These are phyloP conservation scores for Allomyces javanicus DNA, from an alignment of 192 early-diverging fungal species.

Conservation along the genomic window DNA sequence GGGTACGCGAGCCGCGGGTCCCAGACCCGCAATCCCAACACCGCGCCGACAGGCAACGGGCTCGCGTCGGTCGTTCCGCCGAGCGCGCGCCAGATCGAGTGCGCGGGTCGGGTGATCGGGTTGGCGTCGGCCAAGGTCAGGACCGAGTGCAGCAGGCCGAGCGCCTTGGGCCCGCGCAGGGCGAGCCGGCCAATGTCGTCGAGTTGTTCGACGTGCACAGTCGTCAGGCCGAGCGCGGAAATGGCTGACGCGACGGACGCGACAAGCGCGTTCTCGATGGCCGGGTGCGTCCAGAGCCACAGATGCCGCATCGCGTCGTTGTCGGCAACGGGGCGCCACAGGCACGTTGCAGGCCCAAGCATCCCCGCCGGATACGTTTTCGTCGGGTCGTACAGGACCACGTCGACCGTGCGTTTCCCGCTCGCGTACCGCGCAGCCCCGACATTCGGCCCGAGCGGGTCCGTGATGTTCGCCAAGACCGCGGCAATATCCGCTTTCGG, in stretches of 20 bases:
- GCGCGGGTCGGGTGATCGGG: not conserved
- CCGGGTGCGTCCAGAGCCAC: not conserved
- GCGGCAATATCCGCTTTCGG: not conserved
- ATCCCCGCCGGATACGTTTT: not conserved
- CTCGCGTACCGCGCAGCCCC: not conserved
- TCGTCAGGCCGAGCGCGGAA: not conserved
- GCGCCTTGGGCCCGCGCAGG: not conserved
- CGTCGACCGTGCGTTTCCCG: not conserved
- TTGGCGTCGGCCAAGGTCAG: not conserved
- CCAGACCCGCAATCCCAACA: not conserved
- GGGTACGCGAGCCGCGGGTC: not conserved
- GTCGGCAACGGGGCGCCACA: not conserved
- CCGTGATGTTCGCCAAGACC: not conserved
- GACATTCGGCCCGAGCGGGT: not conserved
- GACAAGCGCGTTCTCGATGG: not conserved
- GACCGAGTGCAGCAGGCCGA: not conserved
- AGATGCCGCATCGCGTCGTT: not conserved
- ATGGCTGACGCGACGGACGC: not conserved
- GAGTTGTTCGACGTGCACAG: not conserved
- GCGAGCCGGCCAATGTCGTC: not conserved
- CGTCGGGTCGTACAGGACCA: not conserved
- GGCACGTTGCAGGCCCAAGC: not conserved
- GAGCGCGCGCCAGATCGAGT: not conserved
- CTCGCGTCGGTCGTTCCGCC: not conserved
- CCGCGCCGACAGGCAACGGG: not conserved